A percentile compares a stretch with the other conserved stretches of the same genome.
phyloP scores from a whole-genome alignment of 108 stramenopile species.

The Aurantiochytrium sp. region DNA sequence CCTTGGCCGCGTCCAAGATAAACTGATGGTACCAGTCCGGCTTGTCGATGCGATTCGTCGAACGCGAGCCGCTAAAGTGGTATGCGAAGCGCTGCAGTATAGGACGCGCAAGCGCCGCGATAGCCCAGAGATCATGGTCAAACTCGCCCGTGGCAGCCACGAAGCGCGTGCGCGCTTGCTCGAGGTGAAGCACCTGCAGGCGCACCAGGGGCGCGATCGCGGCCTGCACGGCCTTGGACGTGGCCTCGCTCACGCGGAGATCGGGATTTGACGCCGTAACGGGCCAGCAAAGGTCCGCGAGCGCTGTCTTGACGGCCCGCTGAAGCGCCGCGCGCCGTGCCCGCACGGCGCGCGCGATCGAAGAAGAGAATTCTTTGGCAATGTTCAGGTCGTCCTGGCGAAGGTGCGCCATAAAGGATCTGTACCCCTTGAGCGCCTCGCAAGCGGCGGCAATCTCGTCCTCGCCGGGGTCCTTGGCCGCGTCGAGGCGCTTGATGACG shows the following conservation, averaged over 20 bases:
- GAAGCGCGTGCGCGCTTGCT: neutral
- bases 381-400: neutral
- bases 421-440: neutral
- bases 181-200: neutral
- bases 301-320: neutral
- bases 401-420: neutral
- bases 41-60: neutral
- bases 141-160: neutral
- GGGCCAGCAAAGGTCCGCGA: neutral
- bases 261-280: neutral
- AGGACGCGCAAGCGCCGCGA: neutral
- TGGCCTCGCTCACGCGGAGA: neutral
- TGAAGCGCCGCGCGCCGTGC: neutral
- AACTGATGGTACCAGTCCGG: slow-evolving; percentile 24
- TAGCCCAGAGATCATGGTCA: neutral
- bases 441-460: neutral
- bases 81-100: slow-evolving; percentile 24
- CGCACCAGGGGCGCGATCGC: neutral
- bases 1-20: slow-evolving; percentile 10
- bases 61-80: neutral
- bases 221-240: neutral
- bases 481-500: neutral
- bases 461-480: neutral
- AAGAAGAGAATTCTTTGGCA: neutral
- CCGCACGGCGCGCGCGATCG: neutral